Percentiles rank a stretch among this genome's conserved stretches.
These are phyloP conservation scores for Lepidium campestre DNA, from an alignment of 441 rosid species.

Conservation along the genomic window DNA sequence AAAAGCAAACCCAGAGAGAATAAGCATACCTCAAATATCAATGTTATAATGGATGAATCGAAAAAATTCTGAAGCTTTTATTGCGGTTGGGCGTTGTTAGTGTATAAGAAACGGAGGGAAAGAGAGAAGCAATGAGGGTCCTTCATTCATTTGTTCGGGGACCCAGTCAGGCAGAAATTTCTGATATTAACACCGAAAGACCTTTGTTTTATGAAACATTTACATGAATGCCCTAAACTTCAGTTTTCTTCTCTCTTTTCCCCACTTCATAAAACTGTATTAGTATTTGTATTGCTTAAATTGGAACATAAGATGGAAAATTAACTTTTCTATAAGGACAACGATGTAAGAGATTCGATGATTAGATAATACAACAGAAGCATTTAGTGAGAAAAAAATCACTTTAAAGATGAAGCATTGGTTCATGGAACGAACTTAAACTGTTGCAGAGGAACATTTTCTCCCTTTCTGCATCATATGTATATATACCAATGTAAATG, in stretches of 20 bases:
- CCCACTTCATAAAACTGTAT: neutral
- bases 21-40: slow-evolving; percentile 4
- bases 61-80: neutral
- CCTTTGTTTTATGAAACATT: neutral
- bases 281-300: neutral
- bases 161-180: neutral
- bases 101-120: slow-evolving; percentile 19
- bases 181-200: neutral
- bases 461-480: slow-evolving; percentile 23
- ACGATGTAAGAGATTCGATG: neutral
- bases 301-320: neutral
- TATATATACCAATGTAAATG: slow-evolving; percentile 18
- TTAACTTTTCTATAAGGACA: neutral
- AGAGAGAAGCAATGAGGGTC: slow-evolving; percentile 22
- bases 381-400: neutral
- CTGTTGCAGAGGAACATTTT: slow-evolving; percentile 21
- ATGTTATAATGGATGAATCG: slow-evolving; percentile 4
- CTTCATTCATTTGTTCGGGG: slow-evolving; percentile 19
- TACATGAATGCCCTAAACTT: neutral
- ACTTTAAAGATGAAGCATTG: neutral
- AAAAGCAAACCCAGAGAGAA: neutral
- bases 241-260: neutral
- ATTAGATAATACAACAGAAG: neutral
- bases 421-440: slow-evolving; percentile 2
- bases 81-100: neutral